Percentiles rank a stretch among this genome's conserved stretches.
Evolutionary conservation across 495 filamentous ascomycete species (phyloP).

Genomic region (Clavariopsis aquatica): DNA sequence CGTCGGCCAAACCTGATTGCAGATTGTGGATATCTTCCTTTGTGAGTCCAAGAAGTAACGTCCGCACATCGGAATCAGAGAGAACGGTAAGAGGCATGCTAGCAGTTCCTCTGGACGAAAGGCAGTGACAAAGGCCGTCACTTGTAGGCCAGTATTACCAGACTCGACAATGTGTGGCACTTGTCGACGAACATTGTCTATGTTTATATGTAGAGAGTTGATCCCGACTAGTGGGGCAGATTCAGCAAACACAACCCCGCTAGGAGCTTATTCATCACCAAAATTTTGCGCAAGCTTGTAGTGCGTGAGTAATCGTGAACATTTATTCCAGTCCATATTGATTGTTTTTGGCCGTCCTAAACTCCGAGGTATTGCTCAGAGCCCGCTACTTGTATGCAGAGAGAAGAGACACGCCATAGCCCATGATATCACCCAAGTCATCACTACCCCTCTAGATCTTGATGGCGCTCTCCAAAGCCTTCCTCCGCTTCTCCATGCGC

Average conservation of each 20-base stretch:
- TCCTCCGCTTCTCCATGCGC: constrained; percentile 92
- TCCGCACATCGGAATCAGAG: constrained; percentile 66
- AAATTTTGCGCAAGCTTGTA: neutral
- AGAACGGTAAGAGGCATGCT: constrained; percentile 78
- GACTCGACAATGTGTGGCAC: neutral
- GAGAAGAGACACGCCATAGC: constrained; percentile 29
- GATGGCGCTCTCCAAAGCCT: constrained; percentile 87
- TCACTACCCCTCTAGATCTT: constrained; percentile 71
- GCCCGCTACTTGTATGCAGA: constrained; percentile 30
- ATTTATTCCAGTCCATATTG: constrained; percentile 22
- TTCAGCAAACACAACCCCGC: constrained; percentile 1
- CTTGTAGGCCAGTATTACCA: neutral
- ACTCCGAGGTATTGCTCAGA: constrained; percentile 32
- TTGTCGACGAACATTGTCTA: neutral
- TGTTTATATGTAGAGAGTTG: neutral
- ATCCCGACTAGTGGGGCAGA: constrained; percentile 6
- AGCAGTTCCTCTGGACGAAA: neutral
- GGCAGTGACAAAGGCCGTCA: neutral
- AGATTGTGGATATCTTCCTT: constrained; percentile 67
- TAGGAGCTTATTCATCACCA: constrained; percentile 23
- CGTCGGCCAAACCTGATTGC: constrained; percentile 65
- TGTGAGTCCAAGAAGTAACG: constrained; percentile 70
- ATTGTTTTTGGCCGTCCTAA: constrained; percentile 31
- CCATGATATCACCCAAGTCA: constrained; percentile 20
- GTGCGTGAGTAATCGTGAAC: constrained; percentile 25